Evolutionary conservation across 192 early-diverging fungal genomes (phyloP), one percentile per base, ranked within the genome.

Genomic region (Chytriomyces confervae): DNA sequence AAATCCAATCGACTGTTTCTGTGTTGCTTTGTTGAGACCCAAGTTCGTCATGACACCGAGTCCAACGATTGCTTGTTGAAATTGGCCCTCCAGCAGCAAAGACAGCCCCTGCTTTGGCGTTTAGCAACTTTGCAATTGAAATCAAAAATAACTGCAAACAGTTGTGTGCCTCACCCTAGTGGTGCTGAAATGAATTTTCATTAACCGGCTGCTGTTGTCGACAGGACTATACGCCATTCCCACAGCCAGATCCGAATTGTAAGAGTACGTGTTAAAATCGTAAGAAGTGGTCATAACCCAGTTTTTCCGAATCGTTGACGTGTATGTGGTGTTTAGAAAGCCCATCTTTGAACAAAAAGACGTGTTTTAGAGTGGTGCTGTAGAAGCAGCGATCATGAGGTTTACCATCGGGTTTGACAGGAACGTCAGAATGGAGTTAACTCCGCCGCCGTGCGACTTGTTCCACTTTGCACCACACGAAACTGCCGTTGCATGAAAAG

Each of bases 261-360:
- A 94, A 65, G 92, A 93, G 80, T 95, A 97, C 9, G 94, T 88
- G 64, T 96, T 97, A 80, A 97, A 94, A 66, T 95, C 92, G 82
- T 95, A 99, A 23, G 94, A 87, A 2, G 94, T 92, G 47, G 95
- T 89, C 64, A 95, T 85, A 11, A 87, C 89, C 48, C 94, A 73
- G 43, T 89, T 86, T 4, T 86, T 86, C 43, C 88, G 86, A 24
- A 97, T 87, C 70, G 93, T 91, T 20, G 94, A 90, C 0, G 92
- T 91, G 88, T 95, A 97, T 6, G 93, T 89, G 36, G 92, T 83
- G 50, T 93, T 91, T 77, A 95, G 80, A 76, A 97, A 95, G 46
- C 97, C 97, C 91, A 98, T 95, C 78, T 97, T 92, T 13, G 96
- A 79, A 27, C 9, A 20, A 24, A 63, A 24, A 36, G 1, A 27